Evolutionary conservation across 1,139 yeast species (phyloP).

Genomic region (Kodamaea sp.): DNA sequence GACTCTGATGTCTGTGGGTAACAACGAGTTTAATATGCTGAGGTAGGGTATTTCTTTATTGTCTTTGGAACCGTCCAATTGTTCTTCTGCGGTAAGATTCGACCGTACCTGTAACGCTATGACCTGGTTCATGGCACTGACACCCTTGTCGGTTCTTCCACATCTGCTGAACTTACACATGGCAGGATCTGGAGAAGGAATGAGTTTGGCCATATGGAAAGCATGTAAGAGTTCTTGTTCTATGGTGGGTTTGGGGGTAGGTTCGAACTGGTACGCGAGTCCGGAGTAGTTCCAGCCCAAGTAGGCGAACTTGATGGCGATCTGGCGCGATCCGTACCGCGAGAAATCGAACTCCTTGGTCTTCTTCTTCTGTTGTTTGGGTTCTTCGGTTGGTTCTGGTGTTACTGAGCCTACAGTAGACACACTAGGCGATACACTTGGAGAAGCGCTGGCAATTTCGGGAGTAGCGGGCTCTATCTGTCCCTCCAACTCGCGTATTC

Average conservation of each 20-base stretch:
- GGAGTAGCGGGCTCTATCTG: conserved; percentile 2
- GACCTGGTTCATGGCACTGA: conserved; percentile 95
- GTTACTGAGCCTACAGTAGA: neutral
- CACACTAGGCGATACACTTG: no score
- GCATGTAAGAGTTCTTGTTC: conserved; percentile 79
- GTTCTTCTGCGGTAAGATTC: conserved; percentile 55
- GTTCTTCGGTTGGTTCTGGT: neutral
- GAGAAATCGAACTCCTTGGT: conserved; percentile 65
- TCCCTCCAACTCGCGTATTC: conserved; percentile 51
- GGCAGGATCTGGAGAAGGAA: conserved; percentile 61
- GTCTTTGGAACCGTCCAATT: conserved; percentile 58
- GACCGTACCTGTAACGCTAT: conserved; percentile 80
- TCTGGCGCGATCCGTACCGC: conserved; percentile 63
- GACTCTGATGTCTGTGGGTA: conserved; percentile 82
- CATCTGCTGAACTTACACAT: conserved; percentile 80
- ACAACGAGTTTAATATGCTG: conserved; percentile 67
- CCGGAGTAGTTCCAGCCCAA: conserved; percentile 95
- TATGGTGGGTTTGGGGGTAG: conserved; percentile 82
- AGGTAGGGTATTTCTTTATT: conserved; percentile 72
- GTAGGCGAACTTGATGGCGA: conserved; percentile 84
- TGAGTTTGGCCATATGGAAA: conserved; percentile 62
- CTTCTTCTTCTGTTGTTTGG: conserved; percentile 19
- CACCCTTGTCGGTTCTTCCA: conserved; percentile 96
- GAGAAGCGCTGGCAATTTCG: neutral
- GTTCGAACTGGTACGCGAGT: conserved; percentile 73